phyloP scores from a whole-genome alignment of 169 alveolate genomes.

The Condylostoma magnum region DNA sequence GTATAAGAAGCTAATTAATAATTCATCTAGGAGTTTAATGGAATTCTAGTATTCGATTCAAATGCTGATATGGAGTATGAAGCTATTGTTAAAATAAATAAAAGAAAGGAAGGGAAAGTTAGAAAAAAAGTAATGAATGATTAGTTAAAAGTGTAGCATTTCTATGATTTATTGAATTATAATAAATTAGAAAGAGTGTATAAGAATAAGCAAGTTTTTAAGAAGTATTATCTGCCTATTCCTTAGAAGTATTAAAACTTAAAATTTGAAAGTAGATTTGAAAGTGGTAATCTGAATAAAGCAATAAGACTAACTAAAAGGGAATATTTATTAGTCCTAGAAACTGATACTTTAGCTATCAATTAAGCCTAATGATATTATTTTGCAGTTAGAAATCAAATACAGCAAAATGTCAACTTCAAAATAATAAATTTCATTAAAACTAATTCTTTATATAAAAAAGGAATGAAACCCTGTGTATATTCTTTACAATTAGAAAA shows the following conservation, averaged over 20 bases:
- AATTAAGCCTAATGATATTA: slow-evolving; percentile 89
- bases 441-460: slow-evolving; percentile 65
- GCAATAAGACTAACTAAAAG: slow-evolving; percentile 79
- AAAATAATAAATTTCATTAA: slow-evolving; percentile 65
- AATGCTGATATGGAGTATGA: too few relatives aligned
- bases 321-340: slow-evolving; percentile 80
- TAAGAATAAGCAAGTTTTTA: neutral
- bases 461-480: slow-evolving; percentile 78
- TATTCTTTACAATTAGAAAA: slow-evolving; percentile 41
- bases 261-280: slow-evolving; percentile 86
- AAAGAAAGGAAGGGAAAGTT: neutral
- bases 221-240: neutral
- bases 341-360: slow-evolving; percentile 85
- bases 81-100: too few relatives aligned
- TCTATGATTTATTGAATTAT: slow-evolving; percentile 1
- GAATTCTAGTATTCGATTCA: too few relatives aligned
- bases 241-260: slow-evolving; percentile 31
- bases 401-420: slow-evolving; percentile 49
- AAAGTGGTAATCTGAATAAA: slow-evolving; percentile 85
- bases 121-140: slow-evolving; percentile 3
- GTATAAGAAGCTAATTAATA: too few relatives aligned
- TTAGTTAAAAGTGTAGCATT: neutral
- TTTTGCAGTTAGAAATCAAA: slow-evolving; percentile 66
- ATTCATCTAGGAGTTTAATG: too few relatives aligned
- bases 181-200: neutral